Evolutionary conservation across 179 eudicot species (phyloP).

Genomic region (Drosera spatulata): DNA sequence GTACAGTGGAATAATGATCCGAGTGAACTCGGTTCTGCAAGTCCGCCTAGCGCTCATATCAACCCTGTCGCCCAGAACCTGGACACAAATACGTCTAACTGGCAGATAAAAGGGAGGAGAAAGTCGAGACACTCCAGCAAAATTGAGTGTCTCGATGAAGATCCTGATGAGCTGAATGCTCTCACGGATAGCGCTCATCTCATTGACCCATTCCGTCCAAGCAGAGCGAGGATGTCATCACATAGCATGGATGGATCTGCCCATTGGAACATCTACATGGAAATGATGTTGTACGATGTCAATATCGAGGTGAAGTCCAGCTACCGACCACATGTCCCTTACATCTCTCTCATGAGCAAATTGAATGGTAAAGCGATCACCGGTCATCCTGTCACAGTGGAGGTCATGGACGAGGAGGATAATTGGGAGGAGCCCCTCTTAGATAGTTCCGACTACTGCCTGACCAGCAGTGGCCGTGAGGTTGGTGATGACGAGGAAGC

Average conservation of each 20-base stretch:
- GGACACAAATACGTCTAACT: constrained; percentile 54
- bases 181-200: constrained; percentile 11
- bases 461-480: constrained; percentile 19
- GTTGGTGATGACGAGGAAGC: constrained; percentile 18
- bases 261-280: constrained; percentile 8
- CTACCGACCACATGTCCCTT: constrained; percentile 59
- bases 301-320: constrained; percentile 53
- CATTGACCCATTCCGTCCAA: constrained; percentile 11
- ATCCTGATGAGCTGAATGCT: constrained; percentile 19
- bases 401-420: constrained; percentile 37
- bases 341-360: constrained; percentile 79
- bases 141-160: constrained; percentile 15
- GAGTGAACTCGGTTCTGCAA: constrained; percentile 39
- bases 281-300: constrained; percentile 41
- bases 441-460: constrained; percentile 13
- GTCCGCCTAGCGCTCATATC: constrained; percentile 31
- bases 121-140: constrained; percentile 35
- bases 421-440: constrained; percentile 36
- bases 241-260: too few relatives aligned
- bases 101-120: constrained; percentile 85
- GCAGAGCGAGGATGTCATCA: neutral
- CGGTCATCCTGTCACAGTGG: constrained; percentile 70
- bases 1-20: constrained; percentile 24
- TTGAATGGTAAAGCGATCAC: constrained; percentile 43
- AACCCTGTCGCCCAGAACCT: constrained; percentile 14